A percentile compares a stretch with the other conserved stretches of the same genome.
Evolutionary conservation across 2,329 filamentous ascomycete species (phyloP).

Genomic region (Fusarium piperis): DNA sequence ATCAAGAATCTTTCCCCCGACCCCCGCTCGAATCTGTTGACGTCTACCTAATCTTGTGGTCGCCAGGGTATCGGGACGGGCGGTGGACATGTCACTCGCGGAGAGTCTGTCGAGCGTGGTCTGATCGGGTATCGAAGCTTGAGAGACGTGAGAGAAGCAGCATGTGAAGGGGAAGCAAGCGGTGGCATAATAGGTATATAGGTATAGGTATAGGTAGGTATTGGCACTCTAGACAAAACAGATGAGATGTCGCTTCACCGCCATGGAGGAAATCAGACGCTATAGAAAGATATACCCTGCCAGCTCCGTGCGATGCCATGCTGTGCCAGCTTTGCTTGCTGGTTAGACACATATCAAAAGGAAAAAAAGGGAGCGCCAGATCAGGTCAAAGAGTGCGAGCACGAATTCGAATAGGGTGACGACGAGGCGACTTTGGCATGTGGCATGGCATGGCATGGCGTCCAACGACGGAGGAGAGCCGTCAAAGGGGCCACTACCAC

Average conservation of each 20-base stretch:
- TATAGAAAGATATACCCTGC: conserved; percentile 19
- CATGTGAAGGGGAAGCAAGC: neutral
- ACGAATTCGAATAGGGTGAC: neutral
- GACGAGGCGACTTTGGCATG: neutral
- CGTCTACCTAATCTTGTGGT: conserved; percentile 4
- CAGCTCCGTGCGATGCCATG: conserved; percentile 32
- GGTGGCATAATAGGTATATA: neutral
- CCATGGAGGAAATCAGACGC: conserved; percentile 2
- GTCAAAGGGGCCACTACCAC: neutral
- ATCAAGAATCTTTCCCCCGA: neutral
- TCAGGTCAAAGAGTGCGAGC: neutral
- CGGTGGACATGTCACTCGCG: neutral
- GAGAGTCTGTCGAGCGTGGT: neutral
- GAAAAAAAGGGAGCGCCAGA: neutral
- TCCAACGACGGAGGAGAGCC: conserved; percentile 6
- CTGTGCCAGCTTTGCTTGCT: conserved; percentile 18
- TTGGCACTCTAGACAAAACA: neutral
- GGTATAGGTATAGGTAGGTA: conserved; percentile 13
- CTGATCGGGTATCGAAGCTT: neutral
- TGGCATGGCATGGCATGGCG: neutral
- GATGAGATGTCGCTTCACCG: neutral
- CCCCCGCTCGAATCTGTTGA: neutral
- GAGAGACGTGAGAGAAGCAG: neutral
- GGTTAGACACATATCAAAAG: conserved; percentile 7
- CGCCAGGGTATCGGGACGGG: conserved; percentile 2